A percentile compares a stretch with the other conserved stretches of the same genome.
Evolutionary conservation across 805 yeast species (phyloP).

Genomic region (Ogataea haglerorum): DNA sequence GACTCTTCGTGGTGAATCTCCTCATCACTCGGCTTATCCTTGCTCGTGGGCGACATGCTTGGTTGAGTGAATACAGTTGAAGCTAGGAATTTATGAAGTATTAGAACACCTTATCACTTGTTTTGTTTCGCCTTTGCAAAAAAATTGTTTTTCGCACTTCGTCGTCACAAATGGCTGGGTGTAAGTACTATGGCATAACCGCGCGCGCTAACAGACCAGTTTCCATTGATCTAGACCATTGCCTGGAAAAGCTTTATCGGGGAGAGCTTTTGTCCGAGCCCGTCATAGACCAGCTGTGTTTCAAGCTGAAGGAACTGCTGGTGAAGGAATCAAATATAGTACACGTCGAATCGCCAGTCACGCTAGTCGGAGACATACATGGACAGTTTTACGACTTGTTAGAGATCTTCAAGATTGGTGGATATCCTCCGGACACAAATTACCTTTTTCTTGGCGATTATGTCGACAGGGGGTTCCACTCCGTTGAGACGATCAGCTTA

Average conservation of each 20-base stretch:
- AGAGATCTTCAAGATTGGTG: constrained; percentile 92
- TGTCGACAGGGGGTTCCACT: constrained; percentile 92
- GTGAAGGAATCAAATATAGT: constrained; percentile 84
- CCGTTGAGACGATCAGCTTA: constrained; percentile 87
- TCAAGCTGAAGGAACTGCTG: constrained; percentile 76
- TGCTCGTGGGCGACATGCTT: constrained; percentile 6
- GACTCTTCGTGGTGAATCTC: constrained; percentile 6
- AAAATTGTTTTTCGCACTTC: constrained; percentile 15
- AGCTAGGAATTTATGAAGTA: not conserved
- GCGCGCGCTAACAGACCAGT: constrained; percentile 4
- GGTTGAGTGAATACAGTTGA: no score
- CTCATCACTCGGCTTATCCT: not conserved
- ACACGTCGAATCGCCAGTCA: constrained; percentile 78
- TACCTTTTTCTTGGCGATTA: constrained; percentile 93
- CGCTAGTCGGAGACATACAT: constrained; percentile 96
- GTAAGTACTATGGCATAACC: constrained; percentile 2
- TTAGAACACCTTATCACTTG: not conserved
- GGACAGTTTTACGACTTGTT: constrained; percentile 94
- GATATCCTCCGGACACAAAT: constrained; percentile 88
- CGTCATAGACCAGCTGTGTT: constrained; percentile 69
- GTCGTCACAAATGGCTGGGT: constrained; percentile 3
- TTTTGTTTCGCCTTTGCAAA: constrained; percentile 9
- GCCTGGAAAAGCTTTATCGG: constrained; percentile 61
- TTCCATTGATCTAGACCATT: constrained; percentile 58
- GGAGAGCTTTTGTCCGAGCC: constrained; percentile 69